phyloP scores from a whole-genome alignment of 495 filamentous ascomycete species.

The Evansstolkia leycettana region DNA sequence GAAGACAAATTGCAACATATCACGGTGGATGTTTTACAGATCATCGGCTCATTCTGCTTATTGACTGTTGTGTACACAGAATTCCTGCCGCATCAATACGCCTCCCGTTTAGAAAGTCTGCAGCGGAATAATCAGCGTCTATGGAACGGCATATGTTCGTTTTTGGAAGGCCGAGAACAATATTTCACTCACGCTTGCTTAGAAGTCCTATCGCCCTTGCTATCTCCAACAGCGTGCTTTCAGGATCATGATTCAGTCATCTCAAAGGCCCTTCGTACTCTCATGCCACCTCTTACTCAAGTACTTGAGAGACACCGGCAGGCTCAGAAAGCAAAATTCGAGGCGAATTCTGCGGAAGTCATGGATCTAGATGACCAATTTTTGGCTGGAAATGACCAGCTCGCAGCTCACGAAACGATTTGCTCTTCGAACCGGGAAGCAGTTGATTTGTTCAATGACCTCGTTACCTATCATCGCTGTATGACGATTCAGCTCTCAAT shows the following conservation, averaged over 20 bases:
- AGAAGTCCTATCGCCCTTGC: slow-evolving; percentile 18
- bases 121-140: slow-evolving; percentile 17
- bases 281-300: slow-evolving; percentile 18
- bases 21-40: slow-evolving; percentile 33
- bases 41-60: slow-evolving; percentile 33
- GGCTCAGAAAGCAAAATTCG: slow-evolving; percentile 10
- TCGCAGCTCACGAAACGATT: slow-evolving; percentile 11
- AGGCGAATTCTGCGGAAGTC: slow-evolving; percentile 29
- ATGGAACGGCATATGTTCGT: slow-evolving; percentile 25
- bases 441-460: slow-evolving; percentile 16
- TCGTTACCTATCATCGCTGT: slow-evolving; percentile 22
- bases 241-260: slow-evolving; percentile 5
- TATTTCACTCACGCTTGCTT: slow-evolving; percentile 19
- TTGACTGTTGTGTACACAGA: slow-evolving; percentile 20
- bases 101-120: slow-evolving; percentile 16
- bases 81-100: slow-evolving; percentile 19
- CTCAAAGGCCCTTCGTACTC: slow-evolving; percentile 10
- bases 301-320: slow-evolving; percentile 32
- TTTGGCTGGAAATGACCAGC: slow-evolving; percentile 40
- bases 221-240: slow-evolving; percentile 13
- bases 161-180: slow-evolving; percentile 18
- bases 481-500: slow-evolving; percentile 26
- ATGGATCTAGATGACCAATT: slow-evolving; percentile 78
- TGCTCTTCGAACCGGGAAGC: slow-evolving; percentile 18
- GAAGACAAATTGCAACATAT: slow-evolving; percentile 31